Evolutionary conservation across 2,329 filamentous ascomycete species (phyloP), one percentile per base, ranked within the genome.

Genomic region (Calonectria pauciramosa): DNA sequence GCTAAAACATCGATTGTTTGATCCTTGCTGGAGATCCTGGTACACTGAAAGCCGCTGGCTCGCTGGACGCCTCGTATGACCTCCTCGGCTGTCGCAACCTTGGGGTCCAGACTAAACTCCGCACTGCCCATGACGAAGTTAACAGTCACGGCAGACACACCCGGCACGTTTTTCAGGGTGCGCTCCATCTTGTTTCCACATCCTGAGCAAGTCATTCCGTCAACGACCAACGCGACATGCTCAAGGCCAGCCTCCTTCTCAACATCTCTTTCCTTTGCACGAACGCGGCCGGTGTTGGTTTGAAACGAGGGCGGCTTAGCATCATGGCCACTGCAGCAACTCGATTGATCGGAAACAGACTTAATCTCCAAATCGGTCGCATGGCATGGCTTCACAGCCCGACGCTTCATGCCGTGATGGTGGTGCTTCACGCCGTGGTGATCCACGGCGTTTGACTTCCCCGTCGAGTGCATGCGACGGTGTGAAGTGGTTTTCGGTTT

Each of bases 61-160:
- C 66, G 76, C 49, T 83, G 80, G 1, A 76, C 78, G 49, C 65
- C 71, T 32, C 77, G 80, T 8, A 85, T 77, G 20, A 83, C 79
- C 6, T 83, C 78, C 5, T 83, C 81, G 1, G 77, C 77, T 2
- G 75, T 81, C 11, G 75, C 80, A 11, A 79, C 59, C 1, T 77
- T 74, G 0, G 71, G 70, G 59, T 85, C 80, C 2, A 85, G 32
- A 7, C 66, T 75, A 60, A 86, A 83, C 26, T 86, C 84, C 51
- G 81, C 85, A 9, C 79, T 82, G 5, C 84, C 84, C 79, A 83
- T 83, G 75, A 86, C 83, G 47, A 86, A 86, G 71, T 86, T 86
- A 73, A 86, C 83, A 4, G 0, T 79, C 81, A 2, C 82, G 3
- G 83, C 84, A 3, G 75, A 16, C 26, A 64, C 59, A 7, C 34